Base-by-base conservation (phyloP, 2,329 filamentous ascomycete genomes). In the Gaeumannomyces sp. region DNA sequence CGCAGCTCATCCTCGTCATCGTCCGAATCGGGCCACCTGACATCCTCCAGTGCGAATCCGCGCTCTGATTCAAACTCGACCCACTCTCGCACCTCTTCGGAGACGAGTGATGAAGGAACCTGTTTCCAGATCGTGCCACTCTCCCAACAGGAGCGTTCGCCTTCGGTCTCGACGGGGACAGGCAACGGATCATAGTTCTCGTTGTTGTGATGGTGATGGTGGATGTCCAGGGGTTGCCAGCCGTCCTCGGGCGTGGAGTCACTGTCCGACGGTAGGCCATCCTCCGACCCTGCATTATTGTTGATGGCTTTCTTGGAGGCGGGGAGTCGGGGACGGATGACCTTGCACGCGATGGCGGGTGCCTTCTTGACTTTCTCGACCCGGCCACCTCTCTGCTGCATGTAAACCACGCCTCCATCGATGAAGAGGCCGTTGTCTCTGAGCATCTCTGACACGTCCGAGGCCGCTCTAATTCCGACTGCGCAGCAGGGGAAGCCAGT, bases 351-450 rank as follows among this genome's bases (percentile, higher is more conserved):
- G 29, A 85, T 69, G 27, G 73, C 67, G 60, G 75, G 78, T 64
- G 74, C 74, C 22, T 53, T 53, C 5, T 25, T 28, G 45, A 62
- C 28, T 28, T 11, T 13, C 45, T 25, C 33, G 28, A 62, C 7
- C 28, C 61, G n/a, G 11, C 33, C 33, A 33, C 61, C 61, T 14
- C 61, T 28, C 22, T 76, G 73, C 38, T 77, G 77, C 3, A 83
- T 69, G 65, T 78, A 82, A 1, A 77, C 71, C 2, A 82, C 75
- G 1, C 75, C 74, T 6, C 80, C 78, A 59, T 80, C 79, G 25
- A 85, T 73, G 50, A 81, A 78, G 13, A 85, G 75, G 2, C 83
- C 83, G 65, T 84, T 82, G 59, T 85, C 80, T 67, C 79, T 83
- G 64, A 85, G 71, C 71, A 85, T 78, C 4, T 81, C 81, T n/a